Evolutionary conservation across 1,284 basidiomycete genomes (phyloP).

Genomic region (Cystobasidium slooffiae): DNA sequence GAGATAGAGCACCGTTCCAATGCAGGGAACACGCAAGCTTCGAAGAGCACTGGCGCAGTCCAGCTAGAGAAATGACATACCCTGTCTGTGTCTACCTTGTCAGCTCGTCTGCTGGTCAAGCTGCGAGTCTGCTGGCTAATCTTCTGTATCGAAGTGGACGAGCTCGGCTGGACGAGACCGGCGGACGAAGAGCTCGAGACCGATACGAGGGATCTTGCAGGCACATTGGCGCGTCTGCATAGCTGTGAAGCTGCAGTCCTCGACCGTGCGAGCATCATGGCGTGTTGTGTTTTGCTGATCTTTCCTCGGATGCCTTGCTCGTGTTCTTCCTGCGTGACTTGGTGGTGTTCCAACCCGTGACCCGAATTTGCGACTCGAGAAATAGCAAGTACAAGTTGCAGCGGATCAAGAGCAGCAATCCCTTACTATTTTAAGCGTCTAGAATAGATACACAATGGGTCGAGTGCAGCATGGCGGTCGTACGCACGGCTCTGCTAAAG

Average conservation of each 20-base stretch:
- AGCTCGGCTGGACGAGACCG: neutral
- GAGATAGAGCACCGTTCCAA: neutral
- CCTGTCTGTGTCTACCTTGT: constrained; percentile 42
- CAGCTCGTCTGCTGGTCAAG: constrained; percentile 32
- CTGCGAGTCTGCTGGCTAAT: constrained; percentile 22
- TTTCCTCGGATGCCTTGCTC: neutral
- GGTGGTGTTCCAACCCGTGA: constrained; percentile 5
- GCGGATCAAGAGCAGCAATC: neutral
- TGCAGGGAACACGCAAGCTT: neutral
- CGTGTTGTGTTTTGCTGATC: neutral
- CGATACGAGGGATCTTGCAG: constrained; percentile 15
- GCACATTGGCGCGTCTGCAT: constrained; percentile 19
- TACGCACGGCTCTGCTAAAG: constrained; percentile 31
- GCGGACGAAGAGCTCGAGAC: constrained; percentile 16
- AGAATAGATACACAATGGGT: neutral
- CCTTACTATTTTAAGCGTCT: neutral
- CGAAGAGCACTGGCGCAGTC: neutral
- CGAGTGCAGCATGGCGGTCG: constrained; percentile 36
- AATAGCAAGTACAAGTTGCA: neutral
- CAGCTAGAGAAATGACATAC: constrained; percentile 7
- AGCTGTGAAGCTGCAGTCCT: constrained; percentile 32
- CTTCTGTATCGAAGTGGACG: constrained; percentile 6
- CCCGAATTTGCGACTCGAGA: neutral
- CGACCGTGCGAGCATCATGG: constrained; percentile 33
- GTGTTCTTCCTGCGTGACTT: constrained; percentile 10